Evolutionary conservation across 768 basidiomycete species (phyloP), one percentile per base, ranked within the genome.

Genomic region (Kondoa malvinella): DNA sequence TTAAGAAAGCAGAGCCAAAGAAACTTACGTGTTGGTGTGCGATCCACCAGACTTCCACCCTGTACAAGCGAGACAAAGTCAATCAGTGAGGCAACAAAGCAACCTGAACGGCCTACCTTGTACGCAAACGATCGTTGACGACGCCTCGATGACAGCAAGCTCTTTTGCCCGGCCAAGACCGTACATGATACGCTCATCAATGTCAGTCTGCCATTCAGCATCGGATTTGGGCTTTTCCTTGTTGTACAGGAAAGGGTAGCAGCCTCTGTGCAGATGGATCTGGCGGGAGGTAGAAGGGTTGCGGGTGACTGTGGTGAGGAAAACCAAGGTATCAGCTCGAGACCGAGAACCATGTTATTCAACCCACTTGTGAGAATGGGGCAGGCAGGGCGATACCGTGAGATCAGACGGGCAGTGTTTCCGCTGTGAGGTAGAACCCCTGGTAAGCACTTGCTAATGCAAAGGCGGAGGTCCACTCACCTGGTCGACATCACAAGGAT

Each of bases 131-230:
- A 99, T 83, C 29, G 92, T 89, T 65, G 85, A 85, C 66, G 90
- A 89, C 40, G 89, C 85, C 74, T 85, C 84, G 80, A 97, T 86
- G 76, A 99, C 83, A 71, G 88, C 87, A 78, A 99, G 79, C 21
- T 80, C 82, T 58, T 96, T 81, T 2, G 89, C 95, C 76, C 81
- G 86, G 76, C 85, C 82, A 78, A 97, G 82, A 68, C 92, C 91
- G 74, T 85, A 92, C 17, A 80, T 73, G 72, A 80, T 75, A 14
- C 76, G 70, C 70, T 76, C 74, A 70, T 76, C 77, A 40, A 92
- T 94, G 78, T 99, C 95, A 56, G 83, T 90, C 81, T 99, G 95
- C 95, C 95, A 99, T 78, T 94, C 91, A 76, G 87, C 84, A 58
- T 82, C 81, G 68, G 84, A 83, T 70, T 92, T 82, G 62, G 92